phyloP scores from a whole-genome alignment of 225 moss, liverwort and hornwort species.

The Takakia lepidozioides region DNA sequence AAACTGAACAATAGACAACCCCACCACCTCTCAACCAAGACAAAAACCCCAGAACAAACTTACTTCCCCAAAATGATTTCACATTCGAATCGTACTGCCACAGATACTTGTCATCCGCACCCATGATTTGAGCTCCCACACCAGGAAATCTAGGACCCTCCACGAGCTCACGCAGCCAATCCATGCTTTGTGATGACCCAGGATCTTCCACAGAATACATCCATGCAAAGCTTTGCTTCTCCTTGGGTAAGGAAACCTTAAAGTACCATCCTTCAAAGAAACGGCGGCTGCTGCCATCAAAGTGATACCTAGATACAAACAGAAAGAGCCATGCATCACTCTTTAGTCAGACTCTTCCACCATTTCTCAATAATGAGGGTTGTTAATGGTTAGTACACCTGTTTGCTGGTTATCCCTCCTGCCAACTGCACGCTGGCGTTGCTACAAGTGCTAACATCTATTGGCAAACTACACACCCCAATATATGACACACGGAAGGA shows the following conservation, averaged over 20 bases:
- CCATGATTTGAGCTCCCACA: slow-evolving; percentile 88
- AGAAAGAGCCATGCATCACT: too few species aligned
- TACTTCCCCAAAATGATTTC: slow-evolving; percentile 70
- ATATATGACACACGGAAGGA: not conserved
- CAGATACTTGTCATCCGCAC: slow-evolving; percentile 75
- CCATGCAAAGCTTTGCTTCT: slow-evolving; percentile 89
- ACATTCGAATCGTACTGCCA: slow-evolving; percentile 61
- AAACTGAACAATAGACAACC: too few species aligned
- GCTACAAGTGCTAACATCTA: not conserved
- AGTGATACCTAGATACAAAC: slow-evolving; percentile 59
- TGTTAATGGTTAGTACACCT: too few species aligned
- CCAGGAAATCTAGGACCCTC: slow-evolving; percentile 43
- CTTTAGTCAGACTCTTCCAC: too few species aligned
- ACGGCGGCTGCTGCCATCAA: slow-evolving; percentile 74
- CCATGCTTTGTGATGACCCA: slow-evolving; percentile 6
- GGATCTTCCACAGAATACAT: slow-evolving; percentile 97
- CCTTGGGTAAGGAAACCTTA: slow-evolving; percentile 84
- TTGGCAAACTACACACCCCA: not conserved
- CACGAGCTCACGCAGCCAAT: slow-evolving; percentile 25
- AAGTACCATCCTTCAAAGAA: slow-evolving; percentile 99
- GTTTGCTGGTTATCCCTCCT: not conserved
- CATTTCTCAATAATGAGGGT: too few species aligned
- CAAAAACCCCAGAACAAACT: too few species aligned
- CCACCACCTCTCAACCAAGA: too few species aligned
- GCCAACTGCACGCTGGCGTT: not conserved